A percentile compares a stretch with the other conserved stretches of the same genome.
Evolutionary conservation across 371 early-diverging fungal species (phyloP).

Genomic region (Mucor plumbeus): DNA sequence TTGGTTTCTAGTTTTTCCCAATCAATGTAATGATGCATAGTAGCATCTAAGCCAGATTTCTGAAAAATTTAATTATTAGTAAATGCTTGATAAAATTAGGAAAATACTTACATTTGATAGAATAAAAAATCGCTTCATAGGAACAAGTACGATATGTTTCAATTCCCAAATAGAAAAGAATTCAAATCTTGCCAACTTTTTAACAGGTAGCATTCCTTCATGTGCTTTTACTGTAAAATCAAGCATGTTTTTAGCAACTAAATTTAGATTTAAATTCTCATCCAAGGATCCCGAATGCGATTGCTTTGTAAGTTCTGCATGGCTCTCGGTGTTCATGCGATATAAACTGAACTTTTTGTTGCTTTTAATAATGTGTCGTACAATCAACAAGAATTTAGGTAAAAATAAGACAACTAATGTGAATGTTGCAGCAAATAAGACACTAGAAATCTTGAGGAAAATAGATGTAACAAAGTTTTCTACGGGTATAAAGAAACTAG

Average conservation of each 20-base stretch:
- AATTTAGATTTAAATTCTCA: constrained; percentile 19
- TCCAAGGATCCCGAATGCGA: constrained; percentile 13
- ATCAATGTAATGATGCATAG: constrained; percentile 30
- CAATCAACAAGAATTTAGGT: constrained; percentile 37
- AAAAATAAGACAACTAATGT: constrained; percentile 40
- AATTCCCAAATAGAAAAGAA: constrained; percentile 52
- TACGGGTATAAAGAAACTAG: constrained; percentile 39
- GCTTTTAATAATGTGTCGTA: constrained; percentile 26
- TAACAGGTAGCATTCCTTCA: constrained; percentile 49
- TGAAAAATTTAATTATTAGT: constrained; percentile 6
- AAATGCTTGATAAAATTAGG: neutral
- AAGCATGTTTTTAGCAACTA: constrained; percentile 35
- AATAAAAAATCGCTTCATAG: constrained; percentile 40
- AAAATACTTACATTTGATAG: constrained; percentile 39
- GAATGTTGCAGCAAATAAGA: constrained; percentile 42
- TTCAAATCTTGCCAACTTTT: constrained; percentile 38
- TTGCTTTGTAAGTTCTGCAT: constrained; percentile 15
- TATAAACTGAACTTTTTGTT: constrained; percentile 26
- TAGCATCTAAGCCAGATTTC: constrained; percentile 34
- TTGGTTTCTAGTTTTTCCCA: constrained; percentile 29
- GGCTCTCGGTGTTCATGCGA: constrained; percentile 20
- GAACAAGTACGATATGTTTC: constrained; percentile 46
- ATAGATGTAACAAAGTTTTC: constrained; percentile 30
- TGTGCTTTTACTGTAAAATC: constrained; percentile 44
- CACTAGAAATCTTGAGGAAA: constrained; percentile 36